Evolutionary conservation across 2,329 filamentous ascomycete genomes (phyloP).

Genomic region (Alternaria brassicicola): DNA sequence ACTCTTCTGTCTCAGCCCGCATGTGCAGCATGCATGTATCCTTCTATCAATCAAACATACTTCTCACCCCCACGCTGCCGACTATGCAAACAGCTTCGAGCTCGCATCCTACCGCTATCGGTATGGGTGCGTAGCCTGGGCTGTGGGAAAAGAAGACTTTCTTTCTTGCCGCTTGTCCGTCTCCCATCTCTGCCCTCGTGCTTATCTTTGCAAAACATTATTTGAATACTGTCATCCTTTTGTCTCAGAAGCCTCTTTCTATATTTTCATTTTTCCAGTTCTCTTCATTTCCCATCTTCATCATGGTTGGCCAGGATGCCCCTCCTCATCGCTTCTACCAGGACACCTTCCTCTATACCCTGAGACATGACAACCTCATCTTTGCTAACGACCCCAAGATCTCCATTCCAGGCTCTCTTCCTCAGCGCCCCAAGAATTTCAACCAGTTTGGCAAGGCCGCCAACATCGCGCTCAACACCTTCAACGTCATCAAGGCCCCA

Average conservation of each 20-base stretch:
- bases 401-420: conserved; percentile 32
- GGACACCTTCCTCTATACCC: conserved; percentile 17
- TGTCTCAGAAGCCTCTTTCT: not conserved
- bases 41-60: not conserved
- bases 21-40: conserved; percentile 13
- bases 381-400: conserved; percentile 34
- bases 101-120: not conserved
- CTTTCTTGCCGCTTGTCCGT: not conserved
- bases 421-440: conserved; percentile 46
- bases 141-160: conserved; percentile 6
- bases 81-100: conserved; percentile 7
- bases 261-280: not conserved
- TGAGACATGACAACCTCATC: conserved; percentile 29
- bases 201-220: conserved; percentile 5
- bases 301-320: conserved; percentile 8
- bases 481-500: conserved; percentile 67
- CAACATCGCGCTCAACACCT: conserved; percentile 71
- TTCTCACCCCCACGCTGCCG: not conserved
- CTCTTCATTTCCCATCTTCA: not conserved
- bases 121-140: conserved; percentile 1
- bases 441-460: conserved; percentile 49
- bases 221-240: conserved; percentile 2
- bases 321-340: conserved; percentile 14
- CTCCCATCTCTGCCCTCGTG: not conserved
- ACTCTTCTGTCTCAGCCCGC: conserved; percentile 7